Evolutionary conservation across 2,329 filamentous ascomycete species (phyloP).

Genomic region (Tolypocladium pustulatum): DNA sequence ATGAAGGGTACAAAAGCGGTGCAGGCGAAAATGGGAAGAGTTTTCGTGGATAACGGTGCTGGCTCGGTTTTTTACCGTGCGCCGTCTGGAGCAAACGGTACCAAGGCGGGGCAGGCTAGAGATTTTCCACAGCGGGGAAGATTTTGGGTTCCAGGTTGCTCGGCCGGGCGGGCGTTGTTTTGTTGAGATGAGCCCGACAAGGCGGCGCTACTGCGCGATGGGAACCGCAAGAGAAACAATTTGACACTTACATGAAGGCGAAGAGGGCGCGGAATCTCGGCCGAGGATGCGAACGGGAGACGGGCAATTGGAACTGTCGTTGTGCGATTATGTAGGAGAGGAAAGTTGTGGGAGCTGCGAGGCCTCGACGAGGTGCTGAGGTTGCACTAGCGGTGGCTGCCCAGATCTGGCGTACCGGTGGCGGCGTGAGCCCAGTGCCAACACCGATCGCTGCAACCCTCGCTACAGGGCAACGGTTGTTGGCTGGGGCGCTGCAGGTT

Average conservation of each 20-base stretch:
- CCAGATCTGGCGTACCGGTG: background rate
- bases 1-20: constrained; percentile 4
- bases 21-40: constrained; percentile 13
- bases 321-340: background rate
- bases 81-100: background rate
- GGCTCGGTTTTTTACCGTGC: constrained; percentile 5
- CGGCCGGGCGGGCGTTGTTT: background rate
- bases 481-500: background rate
- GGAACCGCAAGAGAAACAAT: background rate
- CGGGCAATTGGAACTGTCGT: background rate
- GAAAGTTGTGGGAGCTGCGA: background rate
- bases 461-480: background rate
- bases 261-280: background rate
- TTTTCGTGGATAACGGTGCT: constrained; percentile 12
- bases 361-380: background rate
- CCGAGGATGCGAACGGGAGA: background rate
- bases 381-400: background rate
- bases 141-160: background rate
- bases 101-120: constrained; percentile 1
- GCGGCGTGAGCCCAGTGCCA: background rate
- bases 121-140: constrained; percentile 1
- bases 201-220: background rate
- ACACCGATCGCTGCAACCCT: background rate
- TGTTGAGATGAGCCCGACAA: background rate
- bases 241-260: background rate